These are phyloP conservation scores for Dactylellina sp. DNA, from an alignment of 2,329 filamentous ascomycete species.

Conservation along the genomic window DNA sequence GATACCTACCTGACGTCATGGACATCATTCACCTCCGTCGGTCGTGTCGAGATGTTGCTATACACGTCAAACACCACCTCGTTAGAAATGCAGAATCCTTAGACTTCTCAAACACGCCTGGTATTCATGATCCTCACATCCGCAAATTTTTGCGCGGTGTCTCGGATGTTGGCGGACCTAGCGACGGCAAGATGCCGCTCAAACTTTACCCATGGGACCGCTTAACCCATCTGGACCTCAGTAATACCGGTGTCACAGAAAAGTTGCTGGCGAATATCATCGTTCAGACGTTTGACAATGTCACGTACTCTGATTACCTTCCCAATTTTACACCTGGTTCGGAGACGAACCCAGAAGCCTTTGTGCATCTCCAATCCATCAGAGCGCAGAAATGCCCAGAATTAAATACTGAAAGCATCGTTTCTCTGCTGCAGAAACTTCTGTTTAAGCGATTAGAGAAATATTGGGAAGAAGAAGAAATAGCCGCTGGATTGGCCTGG, in stretches of 20 bases:
- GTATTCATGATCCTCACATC: constrained; percentile 28
- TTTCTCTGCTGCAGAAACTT: constrained; percentile 32
- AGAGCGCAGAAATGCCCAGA: constrained; percentile 36
- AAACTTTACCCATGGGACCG: constrained; percentile 37
- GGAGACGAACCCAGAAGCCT: constrained; percentile 28
- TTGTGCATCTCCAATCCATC: constrained; percentile 39
- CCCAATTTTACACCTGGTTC: constrained; percentile 13
- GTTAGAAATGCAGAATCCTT: constrained; percentile 30
- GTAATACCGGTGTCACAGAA: constrained; percentile 42
- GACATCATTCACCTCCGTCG: constrained; percentile 42
- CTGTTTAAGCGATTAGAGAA: constrained; percentile 27
- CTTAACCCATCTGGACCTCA: constrained; percentile 40
- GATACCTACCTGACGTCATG: constrained; percentile 45
- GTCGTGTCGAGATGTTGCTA: constrained; percentile 20
- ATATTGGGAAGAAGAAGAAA: constrained; percentile 38
- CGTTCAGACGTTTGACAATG: constrained; percentile 37
- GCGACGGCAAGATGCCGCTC: neutral
- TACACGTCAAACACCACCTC: constrained; percentile 39
- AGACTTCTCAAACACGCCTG: constrained; percentile 39
- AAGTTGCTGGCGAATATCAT: constrained; percentile 41
- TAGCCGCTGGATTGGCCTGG: neutral
- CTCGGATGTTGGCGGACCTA: constrained; percentile 3
- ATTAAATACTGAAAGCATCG: constrained; percentile 17
- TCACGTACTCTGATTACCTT: constrained; percentile 12
- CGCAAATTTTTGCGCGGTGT: constrained; percentile 40